Conservation (phyloP, 2,329 filamentous ascomycete genomes). For the Claviceps sp. region DNA sequence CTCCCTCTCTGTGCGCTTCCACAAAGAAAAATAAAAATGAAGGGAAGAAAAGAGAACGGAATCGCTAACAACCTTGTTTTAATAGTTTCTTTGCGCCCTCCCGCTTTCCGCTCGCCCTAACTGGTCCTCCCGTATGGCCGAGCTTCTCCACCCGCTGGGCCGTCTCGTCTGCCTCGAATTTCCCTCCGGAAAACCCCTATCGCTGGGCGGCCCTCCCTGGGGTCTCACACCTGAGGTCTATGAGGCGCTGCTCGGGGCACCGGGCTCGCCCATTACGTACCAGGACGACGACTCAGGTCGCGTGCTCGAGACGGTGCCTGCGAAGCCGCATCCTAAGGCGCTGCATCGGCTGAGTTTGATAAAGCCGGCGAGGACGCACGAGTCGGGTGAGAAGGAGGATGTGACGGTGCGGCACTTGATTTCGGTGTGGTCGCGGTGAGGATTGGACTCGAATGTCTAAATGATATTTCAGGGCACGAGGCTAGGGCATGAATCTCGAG, state of each 20-base stretch:
- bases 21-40: too few species aligned
- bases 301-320: constrained; percentile 25
- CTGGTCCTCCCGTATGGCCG: constrained; percentile 40
- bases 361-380: constrained; percentile 37
- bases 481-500: too few species aligned
- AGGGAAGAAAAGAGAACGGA: not conserved
- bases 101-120: constrained; percentile 35
- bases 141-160: constrained; percentile 35
- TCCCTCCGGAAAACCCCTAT: constrained; percentile 56
- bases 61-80: not conserved
- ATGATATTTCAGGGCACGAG: too few species aligned
- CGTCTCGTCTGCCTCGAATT: constrained; percentile 59
- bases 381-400: constrained; percentile 29
- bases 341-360: constrained; percentile 33
- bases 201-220: constrained; percentile 58
- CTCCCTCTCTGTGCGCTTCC: too few species aligned
- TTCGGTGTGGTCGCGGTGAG: constrained; percentile 34
- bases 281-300: constrained; percentile 27
- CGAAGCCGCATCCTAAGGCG: constrained; percentile 23
- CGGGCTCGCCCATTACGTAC: constrained; percentile 55
- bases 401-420: constrained; percentile 38
- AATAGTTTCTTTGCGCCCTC: constrained; percentile 48
- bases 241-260: constrained; percentile 53
- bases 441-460: too few species aligned
- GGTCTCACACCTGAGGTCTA: constrained; percentile 57